Percentiles rank a stretch among this genome's conserved stretches.
Conservation (phyloP, 331 rosid species). For the Acacia concinna region DNA sequence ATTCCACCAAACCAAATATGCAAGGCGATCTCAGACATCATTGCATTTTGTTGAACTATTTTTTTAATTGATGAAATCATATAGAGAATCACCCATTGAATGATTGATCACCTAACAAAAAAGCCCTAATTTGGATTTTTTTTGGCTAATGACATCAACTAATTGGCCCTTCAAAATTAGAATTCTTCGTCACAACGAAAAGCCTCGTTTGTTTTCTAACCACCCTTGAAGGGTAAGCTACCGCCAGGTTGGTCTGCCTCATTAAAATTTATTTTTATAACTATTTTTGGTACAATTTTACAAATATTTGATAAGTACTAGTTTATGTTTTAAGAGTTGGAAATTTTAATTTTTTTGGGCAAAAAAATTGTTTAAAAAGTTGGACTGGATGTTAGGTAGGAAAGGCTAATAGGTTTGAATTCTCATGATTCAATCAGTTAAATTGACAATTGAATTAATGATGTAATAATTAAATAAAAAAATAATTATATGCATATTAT, state of each 20-base stretch:
- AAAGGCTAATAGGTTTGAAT: no score
- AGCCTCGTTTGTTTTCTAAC: constrained; percentile 10
- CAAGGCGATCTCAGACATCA: not conserved
- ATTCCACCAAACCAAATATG: not conserved
- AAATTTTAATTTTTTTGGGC: no score
- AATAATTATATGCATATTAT: no score
- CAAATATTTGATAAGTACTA: not conserved
- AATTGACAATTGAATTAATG: no score
- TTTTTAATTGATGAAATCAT: not conserved
- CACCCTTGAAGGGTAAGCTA: constrained; percentile 17
- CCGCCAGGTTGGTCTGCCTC: not conserved
- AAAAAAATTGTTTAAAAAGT: no score
- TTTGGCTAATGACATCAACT: constrained; percentile 2
- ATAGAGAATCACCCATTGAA: not conserved
- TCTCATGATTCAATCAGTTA: no score
- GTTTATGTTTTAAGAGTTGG: not conserved
- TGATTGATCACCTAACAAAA: not conserved
- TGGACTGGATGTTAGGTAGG: no score
- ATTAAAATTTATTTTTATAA: not conserved
- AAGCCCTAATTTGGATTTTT: not conserved
- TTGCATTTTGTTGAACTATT: not conserved
- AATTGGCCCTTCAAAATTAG: constrained; percentile 2
- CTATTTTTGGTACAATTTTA: no score
- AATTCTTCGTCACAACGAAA: constrained; percentile 7
- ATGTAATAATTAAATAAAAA: no score